A percentile compares a stretch with the other conserved stretches of the same genome.
Evolutionary conservation across 2,329 filamentous ascomycete species (phyloP).

Genomic region (Chaetomiaceae sp.): DNA sequence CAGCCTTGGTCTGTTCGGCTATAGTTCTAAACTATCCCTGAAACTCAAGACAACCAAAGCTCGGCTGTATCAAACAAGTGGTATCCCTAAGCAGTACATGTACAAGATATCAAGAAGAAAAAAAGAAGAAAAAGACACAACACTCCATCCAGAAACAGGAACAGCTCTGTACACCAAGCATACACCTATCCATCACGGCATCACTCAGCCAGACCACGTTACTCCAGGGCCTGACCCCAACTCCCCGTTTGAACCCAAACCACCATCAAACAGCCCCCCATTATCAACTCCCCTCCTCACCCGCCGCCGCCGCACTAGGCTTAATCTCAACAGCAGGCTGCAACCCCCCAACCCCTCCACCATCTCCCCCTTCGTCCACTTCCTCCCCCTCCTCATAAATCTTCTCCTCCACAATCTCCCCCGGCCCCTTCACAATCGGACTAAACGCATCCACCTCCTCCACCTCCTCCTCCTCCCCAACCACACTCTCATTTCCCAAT

Average conservation of each 20-base stretch:
- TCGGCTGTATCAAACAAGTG: background rate
- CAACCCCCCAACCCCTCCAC: conserved; percentile 1
- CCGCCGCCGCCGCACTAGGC: background rate
- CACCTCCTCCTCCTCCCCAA: conserved; percentile 21
- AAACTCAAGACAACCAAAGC: background rate
- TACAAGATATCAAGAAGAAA: background rate
- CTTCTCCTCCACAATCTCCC: conserved; percentile 27
- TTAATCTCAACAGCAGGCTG: conserved; percentile 14
- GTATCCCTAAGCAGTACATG: conserved; percentile 15
- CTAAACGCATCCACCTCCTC: conserved; percentile 28
- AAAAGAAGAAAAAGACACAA: conserved; percentile 1
- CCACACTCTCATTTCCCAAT: background rate
- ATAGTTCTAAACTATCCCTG: background rate
- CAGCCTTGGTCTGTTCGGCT: too few relatives aligned
- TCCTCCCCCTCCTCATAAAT: conserved; percentile 27
- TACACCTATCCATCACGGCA: background rate
- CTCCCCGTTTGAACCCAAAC: background rate
- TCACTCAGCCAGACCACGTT: background rate
- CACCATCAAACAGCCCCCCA: background rate
- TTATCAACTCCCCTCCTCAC: background rate
- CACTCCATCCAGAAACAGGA: background rate
- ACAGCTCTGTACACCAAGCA: background rate
- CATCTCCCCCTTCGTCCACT: background rate
- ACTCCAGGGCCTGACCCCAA: background rate
- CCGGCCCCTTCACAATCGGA: conserved; percentile 25